Evolutionary conservation across 306 rosid genomes (phyloP), one percentile per base, ranked within the genome.

Genomic region (Spatholobus suberectus): DNA sequence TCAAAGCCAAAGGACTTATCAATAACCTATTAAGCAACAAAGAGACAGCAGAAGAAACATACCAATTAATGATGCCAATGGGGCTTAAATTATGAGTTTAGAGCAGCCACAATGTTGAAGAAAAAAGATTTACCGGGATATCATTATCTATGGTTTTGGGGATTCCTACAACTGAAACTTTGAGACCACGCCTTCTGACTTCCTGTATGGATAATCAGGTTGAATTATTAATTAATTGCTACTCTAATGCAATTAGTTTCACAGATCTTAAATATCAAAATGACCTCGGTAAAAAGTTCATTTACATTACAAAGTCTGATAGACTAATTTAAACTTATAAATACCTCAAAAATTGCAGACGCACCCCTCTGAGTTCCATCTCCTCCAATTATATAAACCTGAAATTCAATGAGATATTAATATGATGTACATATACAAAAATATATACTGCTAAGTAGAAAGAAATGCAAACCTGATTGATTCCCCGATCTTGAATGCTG

Each of bases 321-420:
- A 70, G 58, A 11, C 38, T 85, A 51, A 5, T 52, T 12, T 11
- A 26, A 79, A 59, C n/a, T n/a, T 21, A 27, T 67, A 70, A 35
- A 82, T 86, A 95, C 99, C 99, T 96, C 99, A 47, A 81, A 94
- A 83, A 96, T 96, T 10, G 84, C 91, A 80, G 99, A 88, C 34
- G 99, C 99, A 12, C 99, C 99, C 76, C 70, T 96, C 73, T 93
- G 98, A 67, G 99, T 96, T 88, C 99, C 99, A 78, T 96, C 98
- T 91, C 99, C 99, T 85, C 99, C 99, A 84, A 96, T 91, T 18
- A 96, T 96, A 80, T 94, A 96, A 90, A 96, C 99, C 99, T 95
- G 93, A 52, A 62, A 82, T 77, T 54, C 54, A 71, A 26, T 76
- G 10, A 70, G 46, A 84, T 59, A 52, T 78, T 69, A 76, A 35